phyloP scores from a whole-genome alignment of 164 flowering plant genomes.

The Protea cynaroides region DNA sequence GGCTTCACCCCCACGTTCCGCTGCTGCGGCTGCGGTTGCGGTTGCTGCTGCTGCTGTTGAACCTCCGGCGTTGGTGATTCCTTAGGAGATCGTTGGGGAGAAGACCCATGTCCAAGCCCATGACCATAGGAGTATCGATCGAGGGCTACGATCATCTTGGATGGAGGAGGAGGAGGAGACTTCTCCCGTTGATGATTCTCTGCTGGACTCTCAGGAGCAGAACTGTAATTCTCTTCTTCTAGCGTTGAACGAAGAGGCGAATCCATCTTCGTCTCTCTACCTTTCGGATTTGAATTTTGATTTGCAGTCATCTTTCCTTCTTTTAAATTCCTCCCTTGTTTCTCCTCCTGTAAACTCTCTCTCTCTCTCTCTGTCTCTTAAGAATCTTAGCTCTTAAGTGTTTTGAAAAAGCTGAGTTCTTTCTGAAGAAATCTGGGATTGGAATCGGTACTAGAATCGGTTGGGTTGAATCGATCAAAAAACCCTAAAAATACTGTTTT shows the following conservation, averaged over 20 bases:
- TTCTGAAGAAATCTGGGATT: too few species aligned
- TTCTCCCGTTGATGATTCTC: constrained; percentile 10
- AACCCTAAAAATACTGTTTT: too few species aligned
- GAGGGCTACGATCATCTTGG: constrained; percentile 29
- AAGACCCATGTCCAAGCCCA: constrained; percentile 8
- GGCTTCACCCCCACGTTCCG: neutral
- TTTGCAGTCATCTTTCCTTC: neutral
- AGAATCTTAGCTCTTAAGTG: too few species aligned
- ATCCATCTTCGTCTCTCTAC: neutral
- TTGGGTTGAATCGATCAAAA: too few species aligned
- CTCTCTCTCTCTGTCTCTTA: too few species aligned
- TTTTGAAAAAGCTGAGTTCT: too few species aligned
- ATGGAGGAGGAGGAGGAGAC: constrained; percentile 1
- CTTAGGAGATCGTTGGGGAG: constrained; percentile 14
- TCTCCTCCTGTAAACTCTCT: neutral
- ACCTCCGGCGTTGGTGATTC: too few species aligned
- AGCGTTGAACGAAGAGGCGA: constrained; percentile 28
- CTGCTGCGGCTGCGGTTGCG: too few species aligned
- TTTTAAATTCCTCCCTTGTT: neutral
- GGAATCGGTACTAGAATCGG: too few species aligned
- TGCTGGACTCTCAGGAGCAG: too few species aligned
- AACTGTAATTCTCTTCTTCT: neutral
- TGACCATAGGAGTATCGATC: constrained; percentile 12
- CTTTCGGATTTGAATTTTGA: neutral
- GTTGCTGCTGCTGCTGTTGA: too few species aligned